Percentiles rank a stretch among this genome's conserved stretches.
Conservation (phyloP, 1,284 basidiomycete genomes). For the Malassezia pachydermatis region DNA sequence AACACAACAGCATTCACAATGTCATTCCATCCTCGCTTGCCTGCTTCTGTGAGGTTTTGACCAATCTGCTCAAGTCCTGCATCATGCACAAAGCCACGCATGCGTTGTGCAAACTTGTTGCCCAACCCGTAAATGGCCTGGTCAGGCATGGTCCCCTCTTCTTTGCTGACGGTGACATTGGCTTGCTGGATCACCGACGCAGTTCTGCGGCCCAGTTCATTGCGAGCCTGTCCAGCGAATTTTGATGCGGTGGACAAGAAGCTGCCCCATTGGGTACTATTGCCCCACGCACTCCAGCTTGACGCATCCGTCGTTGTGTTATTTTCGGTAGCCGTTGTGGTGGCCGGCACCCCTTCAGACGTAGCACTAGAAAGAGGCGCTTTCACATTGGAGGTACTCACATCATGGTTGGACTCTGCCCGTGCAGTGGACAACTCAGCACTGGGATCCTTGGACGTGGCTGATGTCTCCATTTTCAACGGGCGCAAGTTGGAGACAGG, state of each 20-base stretch:
- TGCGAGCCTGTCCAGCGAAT: conserved; percentile 42
- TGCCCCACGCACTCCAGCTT: conserved; percentile 2
- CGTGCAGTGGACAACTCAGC: neutral
- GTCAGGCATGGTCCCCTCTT: neutral
- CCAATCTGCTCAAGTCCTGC: conserved; percentile 33
- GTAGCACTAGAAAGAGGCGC: neutral
- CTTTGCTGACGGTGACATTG: neutral
- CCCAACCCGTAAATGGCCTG: conserved; percentile 21
- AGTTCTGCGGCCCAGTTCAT: conserved; percentile 40
- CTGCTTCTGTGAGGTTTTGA: conserved; percentile 32
- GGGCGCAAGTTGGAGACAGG: neutral
- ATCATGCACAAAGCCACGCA: conserved; percentile 37
- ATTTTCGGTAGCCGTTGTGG: neutral
- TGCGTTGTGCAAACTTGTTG: conserved; percentile 30
- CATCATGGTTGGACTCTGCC: neutral
- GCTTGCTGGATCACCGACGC: conserved; percentile 18
- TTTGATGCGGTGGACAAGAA: conserved; percentile 50
- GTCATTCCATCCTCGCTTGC: conserved; percentile 52
- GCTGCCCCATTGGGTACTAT: conserved; percentile 48
- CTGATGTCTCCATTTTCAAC: neutral
- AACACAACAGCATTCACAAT: conserved; percentile 93
- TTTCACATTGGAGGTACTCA: no score
- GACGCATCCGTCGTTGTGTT: neutral
- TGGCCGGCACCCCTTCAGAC: neutral
- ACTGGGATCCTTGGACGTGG: neutral